Conservation (phyloP, 495 filamentous ascomycete genomes). For the Tetracladium marchalianum region DNA sequence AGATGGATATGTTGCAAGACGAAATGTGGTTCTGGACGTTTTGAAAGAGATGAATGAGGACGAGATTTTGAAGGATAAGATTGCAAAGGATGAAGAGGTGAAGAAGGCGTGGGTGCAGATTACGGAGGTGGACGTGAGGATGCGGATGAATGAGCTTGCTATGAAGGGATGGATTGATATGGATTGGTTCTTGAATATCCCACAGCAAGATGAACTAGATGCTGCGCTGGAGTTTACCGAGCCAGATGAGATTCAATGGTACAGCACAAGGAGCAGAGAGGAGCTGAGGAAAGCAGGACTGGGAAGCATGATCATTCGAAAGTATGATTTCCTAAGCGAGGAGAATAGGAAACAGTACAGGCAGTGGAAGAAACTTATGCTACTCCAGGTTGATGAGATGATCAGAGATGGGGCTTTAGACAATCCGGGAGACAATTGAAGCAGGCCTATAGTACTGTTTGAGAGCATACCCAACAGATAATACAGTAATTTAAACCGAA, state of each 20-base stretch:
- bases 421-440: neutral
- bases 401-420: slow-evolving; percentile 5
- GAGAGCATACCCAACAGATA: too few relatives aligned
- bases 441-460: too few relatives aligned
- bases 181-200: slow-evolving; percentile 58
- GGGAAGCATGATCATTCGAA: slow-evolving; percentile 78
- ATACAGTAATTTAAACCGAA: too few relatives aligned
- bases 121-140: slow-evolving; percentile 42
- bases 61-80: slow-evolving; percentile 20
- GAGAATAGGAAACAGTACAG: slow-evolving; percentile 55
- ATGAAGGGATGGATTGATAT: slow-evolving; percentile 51
- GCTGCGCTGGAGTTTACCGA: slow-evolving; percentile 22
- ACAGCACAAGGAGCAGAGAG: slow-evolving; percentile 26
- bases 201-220: slow-evolving; percentile 20
- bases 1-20: slow-evolving; percentile 29
- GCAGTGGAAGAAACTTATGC: slow-evolving; percentile 61
- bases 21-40: slow-evolving; percentile 28
- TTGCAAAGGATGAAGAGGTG: slow-evolving; percentile 27
- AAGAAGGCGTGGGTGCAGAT: slow-evolving; percentile 38
- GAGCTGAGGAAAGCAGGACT: slow-evolving; percentile 36
- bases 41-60: slow-evolving; percentile 30
- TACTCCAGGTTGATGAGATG: slow-evolving; percentile 44
- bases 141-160: slow-evolving; percentile 46
- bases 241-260: slow-evolving; percentile 22
- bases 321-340: slow-evolving; percentile 71